These are phyloP conservation scores for Nyctanthes arbortristis DNA, from an alignment of 257 asterid species.

Conservation along the genomic window DNA sequence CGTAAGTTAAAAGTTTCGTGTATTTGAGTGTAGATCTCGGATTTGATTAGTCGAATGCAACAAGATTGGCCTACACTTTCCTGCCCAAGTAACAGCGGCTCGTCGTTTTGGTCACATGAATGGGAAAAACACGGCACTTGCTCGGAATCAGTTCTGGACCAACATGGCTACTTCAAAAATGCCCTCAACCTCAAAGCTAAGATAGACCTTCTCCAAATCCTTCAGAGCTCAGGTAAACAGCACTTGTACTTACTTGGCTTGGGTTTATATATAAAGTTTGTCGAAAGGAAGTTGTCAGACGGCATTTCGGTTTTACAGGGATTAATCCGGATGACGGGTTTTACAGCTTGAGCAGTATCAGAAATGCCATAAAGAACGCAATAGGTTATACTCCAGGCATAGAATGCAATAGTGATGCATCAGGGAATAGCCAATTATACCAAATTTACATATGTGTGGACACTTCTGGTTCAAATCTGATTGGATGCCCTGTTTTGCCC, in stretches of 20 bases:
- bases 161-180: slow-evolving; percentile 55
- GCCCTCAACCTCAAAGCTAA: slow-evolving; percentile 59
- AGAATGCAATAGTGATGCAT: slow-evolving; percentile 54
- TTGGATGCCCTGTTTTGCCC: slow-evolving; percentile 62
- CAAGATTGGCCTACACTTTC: slow-evolving; percentile 69
- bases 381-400: slow-evolving; percentile 53
- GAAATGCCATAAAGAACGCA: slow-evolving; percentile 34
- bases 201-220: slow-evolving; percentile 54
- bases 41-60: slow-evolving; percentile 67
- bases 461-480: slow-evolving; percentile 42
- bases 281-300: background rate
- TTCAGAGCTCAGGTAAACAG: slow-evolving; percentile 52
- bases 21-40: slow-evolving; percentile 46
- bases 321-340: slow-evolving; percentile 53
- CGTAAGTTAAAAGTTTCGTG: background rate
- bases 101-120: slow-evolving; percentile 78
- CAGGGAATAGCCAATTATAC: slow-evolving; percentile 59
- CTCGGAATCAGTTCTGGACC: slow-evolving; percentile 51
- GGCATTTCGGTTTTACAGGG: slow-evolving; percentile 26
- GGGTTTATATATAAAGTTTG: no score
- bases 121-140: slow-evolving; percentile 91
- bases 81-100: slow-evolving; percentile 72
- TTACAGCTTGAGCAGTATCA: slow-evolving; percentile 50
- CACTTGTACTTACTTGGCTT: background rate
- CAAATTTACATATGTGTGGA: slow-evolving; percentile 61